A percentile compares a stretch with the other conserved stretches of the same genome.
phyloP scores from a whole-genome alignment of 2,329 filamentous ascomycete species.

The Sporothrix inflata region DNA sequence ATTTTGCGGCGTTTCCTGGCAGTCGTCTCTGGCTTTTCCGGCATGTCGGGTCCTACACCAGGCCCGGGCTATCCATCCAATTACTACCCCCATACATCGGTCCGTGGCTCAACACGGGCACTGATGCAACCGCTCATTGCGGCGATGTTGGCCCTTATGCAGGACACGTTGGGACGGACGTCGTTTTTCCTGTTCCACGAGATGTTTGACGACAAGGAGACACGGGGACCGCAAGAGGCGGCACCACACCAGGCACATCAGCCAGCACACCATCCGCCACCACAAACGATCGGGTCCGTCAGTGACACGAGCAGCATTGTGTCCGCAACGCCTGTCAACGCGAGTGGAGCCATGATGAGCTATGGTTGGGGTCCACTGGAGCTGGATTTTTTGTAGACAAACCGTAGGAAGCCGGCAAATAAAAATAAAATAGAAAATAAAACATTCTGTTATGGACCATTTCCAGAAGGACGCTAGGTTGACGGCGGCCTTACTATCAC shows the following conservation, averaged over 20 bases:
- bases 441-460: neutral
- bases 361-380: neutral
- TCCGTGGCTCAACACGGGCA: neutral
- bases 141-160: neutral
- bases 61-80: neutral
- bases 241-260: neutral
- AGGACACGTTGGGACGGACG: neutral
- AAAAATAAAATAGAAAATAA: neutral
- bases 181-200: constrained; percentile 5
- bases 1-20: constrained; percentile 42
- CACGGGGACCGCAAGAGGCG: neutral
- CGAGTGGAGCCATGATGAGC: neutral
- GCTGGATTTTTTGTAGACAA: neutral
- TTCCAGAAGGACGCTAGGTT: neutral
- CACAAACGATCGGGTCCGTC: neutral
- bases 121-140: constrained; percentile 10
- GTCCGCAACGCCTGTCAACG: neutral
- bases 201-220: neutral
- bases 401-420: neutral
- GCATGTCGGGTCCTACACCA: neutral
- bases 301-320: neutral
- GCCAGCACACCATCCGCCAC: neutral
- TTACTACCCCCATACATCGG: neutral
- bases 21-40: constrained; percentile 30
- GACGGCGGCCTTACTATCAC: neutral